phyloP scores from a whole-genome alignment of 768 basidiomycete genomes.

The Panaeolus cyanescens region DNA sequence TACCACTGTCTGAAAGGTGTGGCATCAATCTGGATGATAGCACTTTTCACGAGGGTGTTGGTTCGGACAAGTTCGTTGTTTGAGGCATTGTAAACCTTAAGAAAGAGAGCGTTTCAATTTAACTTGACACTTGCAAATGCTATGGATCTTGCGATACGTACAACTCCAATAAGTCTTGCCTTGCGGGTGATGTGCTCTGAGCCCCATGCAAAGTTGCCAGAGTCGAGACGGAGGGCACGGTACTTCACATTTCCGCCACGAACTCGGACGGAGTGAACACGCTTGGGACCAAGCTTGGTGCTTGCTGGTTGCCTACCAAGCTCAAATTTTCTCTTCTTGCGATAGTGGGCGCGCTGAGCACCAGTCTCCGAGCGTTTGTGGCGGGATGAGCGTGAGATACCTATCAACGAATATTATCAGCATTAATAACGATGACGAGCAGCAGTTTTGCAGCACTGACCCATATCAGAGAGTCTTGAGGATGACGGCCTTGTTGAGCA shows the following conservation, averaged over 20 bases:
- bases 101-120: not conserved
- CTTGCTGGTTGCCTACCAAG: slow-evolving; percentile 96
- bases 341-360: slow-evolving; percentile 91
- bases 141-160: slow-evolving; percentile 44
- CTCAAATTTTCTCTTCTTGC: slow-evolving; percentile 99
- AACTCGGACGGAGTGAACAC: slow-evolving; percentile 91
- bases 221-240: slow-evolving; percentile 94
- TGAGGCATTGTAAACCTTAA: slow-evolving; percentile 94
- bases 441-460: slow-evolving; percentile 49
- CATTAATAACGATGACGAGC: slow-evolving; percentile 14
- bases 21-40: slow-evolving; percentile 97
- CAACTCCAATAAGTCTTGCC: slow-evolving; percentile 95
- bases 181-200: slow-evolving; percentile 94
- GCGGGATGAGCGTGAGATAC: slow-evolving; percentile 96
- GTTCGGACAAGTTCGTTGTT: slow-evolving; percentile 99
- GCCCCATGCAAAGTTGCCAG: slow-evolving; percentile 99
- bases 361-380: slow-evolving; percentile 97
- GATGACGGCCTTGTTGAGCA: slow-evolving; percentile 49
- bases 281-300: slow-evolving; percentile 96
- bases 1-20: slow-evolving; percentile 99
- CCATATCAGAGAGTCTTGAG: slow-evolving; percentile 79
- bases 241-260: slow-evolving; percentile 96
- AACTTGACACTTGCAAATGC: not conserved
- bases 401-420: slow-evolving; percentile 38
- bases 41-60: slow-evolving; percentile 97